Evolutionary conservation across 495 filamentous ascomycete species (phyloP).

Genomic region (Penicillium coprophilum): DNA sequence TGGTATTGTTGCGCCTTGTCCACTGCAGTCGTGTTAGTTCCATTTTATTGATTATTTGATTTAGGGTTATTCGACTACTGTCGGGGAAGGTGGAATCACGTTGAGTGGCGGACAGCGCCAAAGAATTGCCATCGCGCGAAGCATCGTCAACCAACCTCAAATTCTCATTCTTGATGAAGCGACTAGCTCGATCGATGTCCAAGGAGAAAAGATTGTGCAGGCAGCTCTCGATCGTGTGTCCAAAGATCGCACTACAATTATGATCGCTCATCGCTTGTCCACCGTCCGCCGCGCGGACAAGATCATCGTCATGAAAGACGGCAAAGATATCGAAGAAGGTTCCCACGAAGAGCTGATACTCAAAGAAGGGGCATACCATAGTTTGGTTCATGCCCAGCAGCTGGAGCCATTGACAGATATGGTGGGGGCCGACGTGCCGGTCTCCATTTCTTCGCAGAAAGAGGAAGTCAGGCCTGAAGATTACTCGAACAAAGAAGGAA

Average conservation of each 20-base stretch:
- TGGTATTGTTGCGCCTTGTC: constrained; percentile 16
- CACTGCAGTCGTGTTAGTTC: neutral
- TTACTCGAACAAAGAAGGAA: constrained; percentile 37
- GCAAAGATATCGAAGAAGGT: constrained; percentile 50
- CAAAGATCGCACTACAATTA: constrained; percentile 39
- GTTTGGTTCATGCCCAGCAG: constrained; percentile 39
- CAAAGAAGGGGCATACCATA: constrained; percentile 45
- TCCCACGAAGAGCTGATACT: constrained; percentile 44
- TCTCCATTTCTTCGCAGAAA: too few relatives aligned
- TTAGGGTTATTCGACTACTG: too few relatives aligned
- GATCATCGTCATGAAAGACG: constrained; percentile 53
- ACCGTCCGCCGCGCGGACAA: constrained; percentile 54
- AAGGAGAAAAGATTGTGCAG: constrained; percentile 49
- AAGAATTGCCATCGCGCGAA: constrained; percentile 67
- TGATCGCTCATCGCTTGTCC: constrained; percentile 58
- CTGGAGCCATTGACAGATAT: constrained; percentile 15
- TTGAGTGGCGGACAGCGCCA: constrained; percentile 53
- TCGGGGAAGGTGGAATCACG: too few relatives aligned
- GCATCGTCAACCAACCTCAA: constrained; percentile 78
- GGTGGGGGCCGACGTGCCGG: too few relatives aligned
- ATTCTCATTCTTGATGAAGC: constrained; percentile 67
- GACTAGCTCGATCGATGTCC: constrained; percentile 52
- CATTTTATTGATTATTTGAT: neutral
- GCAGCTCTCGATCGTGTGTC: constrained; percentile 44
- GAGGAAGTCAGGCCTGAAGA: constrained; percentile 36